These are phyloP conservation scores for Brassica carinata DNA, from an alignment of 345 rosid genomes.

Conservation along the genomic window DNA sequence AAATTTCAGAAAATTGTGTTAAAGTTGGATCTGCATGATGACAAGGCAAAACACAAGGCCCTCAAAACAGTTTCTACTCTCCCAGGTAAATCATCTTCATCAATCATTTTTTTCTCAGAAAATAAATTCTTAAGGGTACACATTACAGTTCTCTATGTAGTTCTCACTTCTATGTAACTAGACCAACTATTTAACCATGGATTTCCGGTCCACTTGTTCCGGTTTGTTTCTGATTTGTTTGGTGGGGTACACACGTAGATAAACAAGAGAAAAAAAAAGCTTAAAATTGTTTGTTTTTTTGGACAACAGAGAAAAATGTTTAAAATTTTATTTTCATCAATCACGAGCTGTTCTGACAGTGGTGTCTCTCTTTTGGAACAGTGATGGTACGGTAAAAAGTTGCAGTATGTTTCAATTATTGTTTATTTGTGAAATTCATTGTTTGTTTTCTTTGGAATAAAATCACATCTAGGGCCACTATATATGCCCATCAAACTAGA, in stretches of 20 bases:
- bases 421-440: constrained; percentile 17
- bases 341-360: constrained; percentile 32
- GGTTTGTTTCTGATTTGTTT: constrained; percentile 26
- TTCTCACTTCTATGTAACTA: background rate
- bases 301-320: background rate
- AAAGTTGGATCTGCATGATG: constrained; percentile 73
- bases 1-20: constrained; percentile 68
- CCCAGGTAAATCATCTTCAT: constrained; percentile 53
- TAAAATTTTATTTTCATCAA: constrained; percentile 10
- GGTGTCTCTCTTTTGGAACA: constrained; percentile 27
- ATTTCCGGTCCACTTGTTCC: constrained; percentile 13
- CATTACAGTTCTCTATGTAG: background rate
- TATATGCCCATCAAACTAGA: background rate
- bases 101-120: background rate
- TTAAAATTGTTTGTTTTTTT: background rate
- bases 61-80: constrained; percentile 79
- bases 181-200: constrained; percentile 9
- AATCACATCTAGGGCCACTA: constrained; percentile 31
- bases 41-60: constrained; percentile 87
- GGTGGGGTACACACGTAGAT: background rate
- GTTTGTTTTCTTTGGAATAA: background rate
- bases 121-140: background rate
- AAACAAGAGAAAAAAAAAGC: background rate
- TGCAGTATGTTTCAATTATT: constrained; percentile 22
- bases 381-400: constrained; percentile 40